Percentiles rank a stretch among this genome's conserved stretches.
Conservation (phyloP, 805 yeast species). For the Starmerella tilneyi region DNA sequence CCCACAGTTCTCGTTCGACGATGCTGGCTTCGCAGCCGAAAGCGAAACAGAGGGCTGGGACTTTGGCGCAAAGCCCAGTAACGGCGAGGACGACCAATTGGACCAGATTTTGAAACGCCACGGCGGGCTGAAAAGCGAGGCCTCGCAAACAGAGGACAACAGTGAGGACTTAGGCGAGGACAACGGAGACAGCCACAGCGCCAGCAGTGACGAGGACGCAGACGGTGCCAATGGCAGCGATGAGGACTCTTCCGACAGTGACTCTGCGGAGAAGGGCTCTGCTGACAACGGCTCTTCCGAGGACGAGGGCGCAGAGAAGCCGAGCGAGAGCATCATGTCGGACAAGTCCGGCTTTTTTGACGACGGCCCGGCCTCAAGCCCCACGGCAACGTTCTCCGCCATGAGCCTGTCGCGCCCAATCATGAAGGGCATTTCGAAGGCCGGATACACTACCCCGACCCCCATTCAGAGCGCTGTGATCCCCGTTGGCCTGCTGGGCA, state of each 20-base stretch:
- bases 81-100: conserved; percentile 51
- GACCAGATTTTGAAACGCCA: conserved; percentile 79
- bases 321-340: conserved; percentile 29
- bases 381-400: conserved; percentile 60
- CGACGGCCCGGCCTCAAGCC: conserved; percentile 30
- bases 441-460: conserved; percentile 82
- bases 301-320: conserved; percentile 27
- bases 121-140: conserved; percentile 55
- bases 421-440: conserved; percentile 63
- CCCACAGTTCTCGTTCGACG: conserved; percentile 66
- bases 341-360: conserved; percentile 32
- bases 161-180: conserved; percentile 19
- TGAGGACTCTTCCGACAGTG: conserved; percentile 25
- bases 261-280: conserved; percentile 21
- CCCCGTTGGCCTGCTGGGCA: conserved; percentile 87
- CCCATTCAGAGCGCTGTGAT: conserved; percentile 90
- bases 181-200: conserved; percentile 14
- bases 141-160: conserved; percentile 32
- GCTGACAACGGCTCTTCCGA: conserved; percentile 31
- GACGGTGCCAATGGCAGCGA: conserved; percentile 25
- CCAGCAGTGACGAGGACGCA: background rate
- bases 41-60: conserved; percentile 23
- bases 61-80: conserved; percentile 65
- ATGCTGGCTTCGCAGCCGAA: conserved; percentile 38
- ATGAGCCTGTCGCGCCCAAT: conserved; percentile 83